phyloP scores from a whole-genome alignment of 371 early-diverging fungal genomes.

The Umbelopsis sp. region DNA sequence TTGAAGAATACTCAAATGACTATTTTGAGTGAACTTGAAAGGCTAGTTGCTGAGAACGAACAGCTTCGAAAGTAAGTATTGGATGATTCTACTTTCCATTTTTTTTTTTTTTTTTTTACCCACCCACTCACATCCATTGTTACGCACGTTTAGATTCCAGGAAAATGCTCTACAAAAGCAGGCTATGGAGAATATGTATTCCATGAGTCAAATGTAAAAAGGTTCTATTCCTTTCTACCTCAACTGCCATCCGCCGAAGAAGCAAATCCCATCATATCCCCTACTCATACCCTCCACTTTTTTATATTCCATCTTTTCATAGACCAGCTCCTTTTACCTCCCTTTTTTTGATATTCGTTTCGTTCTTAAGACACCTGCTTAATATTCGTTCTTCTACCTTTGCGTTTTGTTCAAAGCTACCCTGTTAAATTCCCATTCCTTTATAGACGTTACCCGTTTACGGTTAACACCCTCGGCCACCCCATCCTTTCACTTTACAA shows the following conservation, averaged over 20 bases:
- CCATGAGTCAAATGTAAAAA: slow-evolving; percentile 48
- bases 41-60: slow-evolving; percentile 47
- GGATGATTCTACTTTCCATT: too few relatives aligned
- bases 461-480: slow-evolving; percentile 14
- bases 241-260: background rate
- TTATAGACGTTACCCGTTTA: slow-evolving; percentile 18
- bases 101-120: background rate
- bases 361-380: slow-evolving; percentile 15
- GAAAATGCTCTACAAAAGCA: slow-evolving; percentile 53
- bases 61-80: slow-evolving; percentile 49
- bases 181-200: slow-evolving; percentile 55
- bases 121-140: background rate
- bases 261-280: slow-evolving; percentile 16
- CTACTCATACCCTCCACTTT: background rate
- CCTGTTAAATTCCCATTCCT: background rate
- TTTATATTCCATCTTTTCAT: slow-evolving; percentile 12
- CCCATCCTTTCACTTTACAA: background rate
- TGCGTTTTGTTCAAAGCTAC: slow-evolving; percentile 16
- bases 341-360: slow-evolving; percentile 6
- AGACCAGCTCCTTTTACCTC: slow-evolving; percentile 14
- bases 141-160: slow-evolving; percentile 36
- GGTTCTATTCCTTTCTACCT: background rate
- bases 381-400: slow-evolving; percentile 16
- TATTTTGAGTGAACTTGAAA: slow-evolving; percentile 46
- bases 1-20: slow-evolving; percentile 47